Evolutionary conservation across 257 asterid species (phyloP), one percentile per base, ranked within the genome.

Genomic region (Solanum lycopersicoides): DNA sequence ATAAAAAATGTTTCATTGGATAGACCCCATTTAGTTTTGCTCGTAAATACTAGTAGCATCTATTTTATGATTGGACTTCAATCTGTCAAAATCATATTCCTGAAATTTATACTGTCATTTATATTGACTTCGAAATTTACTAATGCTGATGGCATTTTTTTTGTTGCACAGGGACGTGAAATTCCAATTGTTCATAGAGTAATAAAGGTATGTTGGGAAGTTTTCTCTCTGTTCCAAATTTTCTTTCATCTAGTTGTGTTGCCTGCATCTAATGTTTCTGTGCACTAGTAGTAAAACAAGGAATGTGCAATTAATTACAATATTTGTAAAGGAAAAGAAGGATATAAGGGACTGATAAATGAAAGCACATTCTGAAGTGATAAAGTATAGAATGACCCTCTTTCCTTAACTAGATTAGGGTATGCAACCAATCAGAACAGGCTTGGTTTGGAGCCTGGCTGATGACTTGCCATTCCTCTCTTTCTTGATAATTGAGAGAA

Each of bases 121-220:
- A 2, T 80, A 47, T 30, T 30, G 85, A 30, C 68, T 30, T 80
- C 20, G 30, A 80, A 3, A 28, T 47, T 30, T 80, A 16, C 30
- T 80, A 47, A 0, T 80, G 30, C 44, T 80, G 84, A 28, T 79
- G 41, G 42, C 84, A 79, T 2, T n/a, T 28, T 63, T 86, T 39
- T 83, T 89, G 87, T 63, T 88, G 89, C 44, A 82, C 93, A 97
- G 99, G 99, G 98, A 20, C 98, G 99, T 65, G 99, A 97, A 92
- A 97, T 97, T 95, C 99, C 99, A 60, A 97, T 97, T 35, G 99
- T 97, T 83, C 99, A 97, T 89, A 93, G 99, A 90, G 99, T 96
- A 80, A 97, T 97, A 89, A 96, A 96, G 99, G 99, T 94, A 89
- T 83, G 87, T 23, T 71, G 72, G 30, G 85, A 72, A 68, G 47